Evolutionary conservation across 768 basidiomycete species (phyloP), one percentile per base, ranked within the genome.

Genomic region (Kwoniella bestiolae): DNA sequence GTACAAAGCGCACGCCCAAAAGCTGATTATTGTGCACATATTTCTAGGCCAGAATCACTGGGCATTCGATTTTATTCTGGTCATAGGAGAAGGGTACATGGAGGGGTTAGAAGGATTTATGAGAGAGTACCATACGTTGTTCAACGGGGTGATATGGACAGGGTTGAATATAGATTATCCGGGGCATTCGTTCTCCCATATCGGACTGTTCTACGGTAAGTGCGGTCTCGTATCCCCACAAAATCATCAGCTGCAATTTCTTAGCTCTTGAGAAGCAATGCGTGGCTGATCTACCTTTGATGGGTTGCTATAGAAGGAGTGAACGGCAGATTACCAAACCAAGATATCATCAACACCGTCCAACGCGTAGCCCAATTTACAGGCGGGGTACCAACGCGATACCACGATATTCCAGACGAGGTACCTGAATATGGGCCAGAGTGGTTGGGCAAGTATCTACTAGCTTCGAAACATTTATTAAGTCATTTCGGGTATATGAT

Each of bases 31-130:
- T n/a, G n/a, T n/a, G n/a, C n/a, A n/a, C n/a, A n/a, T n/a, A n/a
- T n/a, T n/a, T 21, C 16, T 45, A 79, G 78, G 77, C 34, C 79
- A 80, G 60, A 79, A 80, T 23, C 85, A 92, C 38, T 99, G 96
- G 95, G 91, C 94, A 0, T 95, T 94, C 78, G 94, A 98, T 73
- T 84, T 99, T 60, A 82, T 97, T 18, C 90, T 98, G 65, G 87
- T 99, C 28, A 84, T 97, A 65, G 90, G 90, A 49, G 95, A 97
- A 67, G 91, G 88, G 1, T 87, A 94, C 78, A 80, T 92, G 35
- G 91, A 94, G 58, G 96, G 96, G 2, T 90, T 92, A 84, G 91
- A 96, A 67, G 94, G 92, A 2, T 99, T 92, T 89, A 83, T 97
- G 35, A 87, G 85, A 50, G 85, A 88, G 3, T 97, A 97, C 75